Percentiles rank a stretch among this genome's conserved stretches.
These are phyloP conservation scores for Paraconiothyrium sp. DNA, from an alignment of 2,329 filamentous ascomycete genomes.

Conservation along the genomic window DNA sequence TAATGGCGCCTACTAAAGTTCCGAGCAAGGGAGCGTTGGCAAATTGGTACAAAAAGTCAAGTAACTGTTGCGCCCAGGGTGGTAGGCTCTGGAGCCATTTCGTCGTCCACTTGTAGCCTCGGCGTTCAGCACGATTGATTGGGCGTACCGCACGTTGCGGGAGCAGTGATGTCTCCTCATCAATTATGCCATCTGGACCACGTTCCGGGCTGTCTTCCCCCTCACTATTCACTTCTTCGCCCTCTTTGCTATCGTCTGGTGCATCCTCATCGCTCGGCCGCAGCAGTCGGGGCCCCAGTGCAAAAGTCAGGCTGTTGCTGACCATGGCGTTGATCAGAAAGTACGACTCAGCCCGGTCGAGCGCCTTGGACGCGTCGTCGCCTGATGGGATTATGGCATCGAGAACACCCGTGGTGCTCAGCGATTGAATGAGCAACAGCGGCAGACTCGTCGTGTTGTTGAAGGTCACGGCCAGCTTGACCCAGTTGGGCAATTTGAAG, in stretches of 20 bases:
- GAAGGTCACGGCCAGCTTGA: conserved; percentile 63
- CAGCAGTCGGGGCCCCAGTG: conserved; percentile 68
- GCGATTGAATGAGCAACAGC: conserved; percentile 61
- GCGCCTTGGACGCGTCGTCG: conserved; percentile 56
- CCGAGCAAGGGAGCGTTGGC: conserved; percentile 71
- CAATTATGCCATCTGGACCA: conserved; percentile 38
- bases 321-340: conserved; percentile 73
- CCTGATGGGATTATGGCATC: conserved; percentile 56
- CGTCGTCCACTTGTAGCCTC: conserved; percentile 45
- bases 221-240: conserved; percentile 25
- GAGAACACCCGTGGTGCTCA: conserved; percentile 67
- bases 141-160: conserved; percentile 48
- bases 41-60: conserved; percentile 60
- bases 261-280: conserved; percentile 56
- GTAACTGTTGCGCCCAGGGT: conserved; percentile 48
- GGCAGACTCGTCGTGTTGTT: conserved; percentile 67
- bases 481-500: conserved; percentile 63
- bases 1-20: conserved; percentile 65
- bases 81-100: conserved; percentile 50
- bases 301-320: conserved; percentile 71
- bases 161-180: conserved; percentile 64
- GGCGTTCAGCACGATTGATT: conserved; percentile 40
- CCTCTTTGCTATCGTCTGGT: conserved; percentile 43
- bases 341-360: conserved; percentile 70
- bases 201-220: conserved; percentile 34